Base-by-base conservation (phyloP, 176 grass and related monocot species). In the Lolium perenne region DNA sequence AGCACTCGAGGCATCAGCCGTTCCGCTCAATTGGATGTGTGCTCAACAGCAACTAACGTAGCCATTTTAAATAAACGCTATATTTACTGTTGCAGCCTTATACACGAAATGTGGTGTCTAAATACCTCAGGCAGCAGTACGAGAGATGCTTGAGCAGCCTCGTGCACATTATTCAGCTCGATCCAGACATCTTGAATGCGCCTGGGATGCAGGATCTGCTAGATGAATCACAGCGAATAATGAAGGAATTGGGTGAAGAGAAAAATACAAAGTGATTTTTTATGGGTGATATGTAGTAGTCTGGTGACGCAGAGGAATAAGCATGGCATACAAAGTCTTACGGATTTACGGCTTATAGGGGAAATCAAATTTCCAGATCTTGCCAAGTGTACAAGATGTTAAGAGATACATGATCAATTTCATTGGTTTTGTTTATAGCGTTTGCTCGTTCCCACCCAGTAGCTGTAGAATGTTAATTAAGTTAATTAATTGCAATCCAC, bases 81-180 rank as follows among this genome's bases (percentile, higher is more conserved):
- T 79, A 45, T 79, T 45, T 79, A 60, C 45, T 62, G 13, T 46
- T 79, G 40, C 77, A 79, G 77, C 77, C 77, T 58, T 38, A 17
- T 26, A 62, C 77, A 62, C 57, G n/a, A 43, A 62, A 43, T 7
- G 4, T 62, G n/a, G 77, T 79, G 77, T 79, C 57, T 14, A 79
- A 62, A 43, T 21, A 40, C 57, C 56, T 79, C 13, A 79, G 57
- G 77, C 77, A 25, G 57, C 38, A 62, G 6, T 79, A 79, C 14
- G 7, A 15, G 40, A 61, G 32, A 61, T 79, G 77, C 57, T 46
- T 79, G 77, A 43, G 13, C 38, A 79, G 57, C 38, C 77, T 79
- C 77, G 9, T 16, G 12, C 10, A 15, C 23, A 79, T 79, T 61
- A 58, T 79, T 46, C 77, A 6, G 56, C 56, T 3, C 0, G 38